These are phyloP conservation scores for Leishmania tarentolae DNA, from an alignment of 208 protist genomes.

Conservation along the genomic window DNA sequence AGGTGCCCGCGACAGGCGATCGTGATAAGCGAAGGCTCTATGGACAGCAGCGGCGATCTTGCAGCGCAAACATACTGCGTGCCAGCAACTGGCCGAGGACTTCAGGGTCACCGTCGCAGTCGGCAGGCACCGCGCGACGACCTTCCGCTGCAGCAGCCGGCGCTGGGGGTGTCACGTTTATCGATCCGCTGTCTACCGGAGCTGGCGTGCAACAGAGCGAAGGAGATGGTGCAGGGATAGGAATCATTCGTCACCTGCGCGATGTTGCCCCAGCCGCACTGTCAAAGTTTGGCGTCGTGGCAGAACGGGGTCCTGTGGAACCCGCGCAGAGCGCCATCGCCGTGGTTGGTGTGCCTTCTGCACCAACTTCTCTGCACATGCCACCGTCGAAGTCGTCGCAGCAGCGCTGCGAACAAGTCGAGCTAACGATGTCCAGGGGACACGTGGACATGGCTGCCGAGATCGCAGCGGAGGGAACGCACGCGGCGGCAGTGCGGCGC, in stretches of 20 bases:
- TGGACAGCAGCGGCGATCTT: not conserved
- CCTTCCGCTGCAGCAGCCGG: not conserved
- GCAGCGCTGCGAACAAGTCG: not conserved
- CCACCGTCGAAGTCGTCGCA: not conserved
- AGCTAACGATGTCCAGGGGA: not conserved
- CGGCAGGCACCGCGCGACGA: not conserved
- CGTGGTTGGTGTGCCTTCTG: not conserved
- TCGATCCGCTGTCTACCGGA: not conserved
- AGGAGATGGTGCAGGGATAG: not conserved
- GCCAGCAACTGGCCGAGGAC: not conserved
- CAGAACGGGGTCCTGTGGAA: too few relatives aligned
- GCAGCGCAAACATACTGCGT: not conserved
- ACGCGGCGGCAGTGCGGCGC: slow-evolving; percentile 8
- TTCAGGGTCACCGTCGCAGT: not conserved
- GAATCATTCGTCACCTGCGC: slow-evolving; percentile 7
- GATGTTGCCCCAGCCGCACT: slow-evolving; percentile 6
- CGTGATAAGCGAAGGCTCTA: not conserved
- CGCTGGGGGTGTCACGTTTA: not conserved
- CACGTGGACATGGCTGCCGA: not conserved
- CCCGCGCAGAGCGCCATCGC: not conserved
- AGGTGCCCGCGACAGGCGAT: not conserved
- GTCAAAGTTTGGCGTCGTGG: not conserved
- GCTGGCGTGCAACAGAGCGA: not conserved
- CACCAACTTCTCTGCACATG: not conserved
- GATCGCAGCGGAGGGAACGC: not conserved